These are phyloP conservation scores for Acanthamoeba healyi DNA, from an alignment of 208 protist species.

Conservation along the genomic window DNA sequence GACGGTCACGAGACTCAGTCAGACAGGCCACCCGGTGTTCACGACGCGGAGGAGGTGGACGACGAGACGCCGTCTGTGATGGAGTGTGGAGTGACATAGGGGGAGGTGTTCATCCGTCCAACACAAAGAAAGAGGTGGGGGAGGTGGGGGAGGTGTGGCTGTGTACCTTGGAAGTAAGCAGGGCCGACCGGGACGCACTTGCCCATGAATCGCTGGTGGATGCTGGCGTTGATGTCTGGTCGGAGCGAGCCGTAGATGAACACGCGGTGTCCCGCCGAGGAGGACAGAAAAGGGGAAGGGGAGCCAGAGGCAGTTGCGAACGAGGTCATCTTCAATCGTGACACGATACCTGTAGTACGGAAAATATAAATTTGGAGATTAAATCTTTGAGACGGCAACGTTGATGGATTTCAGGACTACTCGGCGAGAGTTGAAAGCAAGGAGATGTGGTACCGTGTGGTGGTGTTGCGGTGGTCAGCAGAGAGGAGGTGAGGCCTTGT, in stretches of 20 bases:
- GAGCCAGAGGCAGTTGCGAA: neutral
- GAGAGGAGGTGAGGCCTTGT: too few relatives aligned
- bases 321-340: neutral
- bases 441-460: neutral
- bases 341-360: neutral
- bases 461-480: neutral
- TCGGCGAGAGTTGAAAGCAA: neutral
- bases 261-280: neutral
- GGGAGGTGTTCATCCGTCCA: neutral
- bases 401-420: too few relatives aligned
- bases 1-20: neutral
- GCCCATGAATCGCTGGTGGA: slow-evolving; percentile 41
- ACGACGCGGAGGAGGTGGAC: neutral
- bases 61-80: neutral
- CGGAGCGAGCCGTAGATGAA: slow-evolving; percentile 53
- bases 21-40: neutral
- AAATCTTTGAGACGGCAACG: too few relatives aligned
- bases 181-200: slow-evolving; percentile 5
- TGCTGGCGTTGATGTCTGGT: slow-evolving; percentile 57
- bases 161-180: neutral
- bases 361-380: neutral
- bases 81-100: neutral
- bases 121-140: neutral
- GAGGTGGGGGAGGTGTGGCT: neutral
- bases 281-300: neutral